Evolutionary conservation across 2,329 filamentous ascomycete species (phyloP).

Genomic region (Chlorencoelia australis): DNA sequence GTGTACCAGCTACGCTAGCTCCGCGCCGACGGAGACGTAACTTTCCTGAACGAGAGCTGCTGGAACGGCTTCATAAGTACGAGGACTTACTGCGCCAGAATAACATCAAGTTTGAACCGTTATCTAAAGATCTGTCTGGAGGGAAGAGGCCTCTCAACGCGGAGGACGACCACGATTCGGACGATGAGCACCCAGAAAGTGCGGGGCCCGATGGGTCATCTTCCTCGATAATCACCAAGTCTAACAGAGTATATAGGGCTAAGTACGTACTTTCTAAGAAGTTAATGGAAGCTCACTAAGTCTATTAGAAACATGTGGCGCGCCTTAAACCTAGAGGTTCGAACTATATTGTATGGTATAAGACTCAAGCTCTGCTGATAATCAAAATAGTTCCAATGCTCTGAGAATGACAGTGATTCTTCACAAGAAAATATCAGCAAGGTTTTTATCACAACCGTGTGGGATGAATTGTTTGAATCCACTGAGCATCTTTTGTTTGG

Average conservation of each 20-base stretch:
- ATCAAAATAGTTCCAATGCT: conserved; percentile 21
- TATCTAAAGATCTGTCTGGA: conserved; percentile 18
- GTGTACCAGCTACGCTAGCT: conserved; percentile 46
- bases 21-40: conserved; percentile 48
- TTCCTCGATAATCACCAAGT: conserved; percentile 18
- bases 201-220: conserved; percentile 15
- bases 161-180: conserved; percentile 15
- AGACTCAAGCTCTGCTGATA: conserved; percentile 11
- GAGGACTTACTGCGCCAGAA: conserved; percentile 23
- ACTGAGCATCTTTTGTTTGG: conserved; percentile 45
- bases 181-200: conserved; percentile 21
- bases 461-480: conserved; percentile 33
- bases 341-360: not conserved
- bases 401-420: conserved; percentile 25
- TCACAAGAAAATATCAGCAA: conserved; percentile 29
- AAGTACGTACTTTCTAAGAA: conserved; percentile 23
- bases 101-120: conserved; percentile 22
- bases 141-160: conserved; percentile 14
- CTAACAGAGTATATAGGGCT: conserved; percentile 22
- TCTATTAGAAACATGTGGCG: conserved; percentile 36
- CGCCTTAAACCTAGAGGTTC: conserved; percentile 35
- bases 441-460: conserved; percentile 33
- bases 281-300: conserved; percentile 16
- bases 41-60: conserved; percentile 23
- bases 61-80: conserved; percentile 23